Evolutionary conservation across 2,329 filamentous ascomycete species (phyloP), one percentile per base, ranked within the genome.

Genomic region (Pestalotiopsis sp.): DNA sequence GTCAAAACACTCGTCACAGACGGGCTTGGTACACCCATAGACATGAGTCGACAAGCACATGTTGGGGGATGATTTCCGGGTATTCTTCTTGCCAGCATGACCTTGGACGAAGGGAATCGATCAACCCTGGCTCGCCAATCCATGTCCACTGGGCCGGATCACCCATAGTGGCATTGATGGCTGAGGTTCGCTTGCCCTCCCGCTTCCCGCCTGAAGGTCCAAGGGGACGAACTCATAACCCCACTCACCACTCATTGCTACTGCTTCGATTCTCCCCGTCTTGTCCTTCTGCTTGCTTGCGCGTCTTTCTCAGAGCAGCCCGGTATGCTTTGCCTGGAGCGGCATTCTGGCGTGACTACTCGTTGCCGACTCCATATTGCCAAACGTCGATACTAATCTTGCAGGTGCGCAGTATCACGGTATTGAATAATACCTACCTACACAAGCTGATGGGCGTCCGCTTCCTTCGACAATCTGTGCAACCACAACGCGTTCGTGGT

Each of bases 81-180:
- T 52, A 52, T 52, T 52, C 17, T 52, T 52, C n/a, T 52, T 9
- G 17, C 45, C 9, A 52, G 45, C 45, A 52, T 52, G 17, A 52
- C 45, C 20, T 52, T 17, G 45, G n/a, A n/a, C 45, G 14, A 52
- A 20, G 45, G 20, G 27, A 31, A 36, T 27, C 6, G 31, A 14
- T 12, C 38, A 25, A 57, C 63, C 63, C 63, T 23, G 52, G 63
- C 20, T 57, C 49, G 17, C n/a, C 52, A 14, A 57, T 13, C 39
- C 62, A 25, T 27, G 41, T 52, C 38, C 12, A 25, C 62, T 25
- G 27, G 23, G 13, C 12, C 39, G n/a, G 13, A 7, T 57, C 39
- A 4, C 63, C 45, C 57, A 56, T 56, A 57, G 52, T 12, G 63
- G 63, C 63, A 66, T 56, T 66, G 63, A 58, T 56, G 49, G 25